Evolutionary conservation across 2,329 filamentous ascomycete species (phyloP).

Genomic region (Hymenoscyphus albidus): DNA sequence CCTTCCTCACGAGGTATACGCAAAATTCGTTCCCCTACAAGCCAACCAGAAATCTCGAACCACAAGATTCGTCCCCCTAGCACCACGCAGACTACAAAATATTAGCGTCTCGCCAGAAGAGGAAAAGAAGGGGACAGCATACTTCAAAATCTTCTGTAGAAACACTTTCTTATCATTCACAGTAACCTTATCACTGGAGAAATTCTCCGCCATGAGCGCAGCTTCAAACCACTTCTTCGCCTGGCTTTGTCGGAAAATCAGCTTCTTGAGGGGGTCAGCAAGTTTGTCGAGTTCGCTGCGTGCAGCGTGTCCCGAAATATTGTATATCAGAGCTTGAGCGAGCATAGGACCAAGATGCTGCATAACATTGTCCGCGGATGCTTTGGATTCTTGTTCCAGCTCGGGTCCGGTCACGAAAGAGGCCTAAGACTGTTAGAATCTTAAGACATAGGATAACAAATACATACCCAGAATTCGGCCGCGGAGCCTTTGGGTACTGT

Average conservation of each 20-base stretch:
- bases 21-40: slow-evolving; percentile 57
- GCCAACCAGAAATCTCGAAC: slow-evolving; percentile 71
- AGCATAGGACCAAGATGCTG: slow-evolving; percentile 58
- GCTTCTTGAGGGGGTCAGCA: slow-evolving; percentile 66
- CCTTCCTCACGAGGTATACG: slow-evolving; percentile 50
- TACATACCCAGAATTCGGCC: slow-evolving; percentile 67
- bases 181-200: slow-evolving; percentile 55
- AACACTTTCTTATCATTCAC: slow-evolving; percentile 59
- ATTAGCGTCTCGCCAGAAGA: neutral
- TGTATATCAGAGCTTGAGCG: slow-evolving; percentile 56
- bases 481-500: slow-evolving; percentile 72
- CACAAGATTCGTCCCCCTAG: slow-evolving; percentile 60
- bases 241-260: slow-evolving; percentile 53
- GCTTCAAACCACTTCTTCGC: slow-evolving; percentile 60
- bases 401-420: slow-evolving; percentile 49
- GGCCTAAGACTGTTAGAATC: slow-evolving; percentile 38
- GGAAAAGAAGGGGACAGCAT: slow-evolving; percentile 28
- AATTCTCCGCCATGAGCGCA: slow-evolving; percentile 48
- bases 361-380: slow-evolving; percentile 48
- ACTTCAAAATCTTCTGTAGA: slow-evolving; percentile 63
- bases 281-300: slow-evolving; percentile 70
- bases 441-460: neutral
- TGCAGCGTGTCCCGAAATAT: slow-evolving; percentile 64
- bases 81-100: slow-evolving; percentile 54
- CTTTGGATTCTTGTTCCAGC: slow-evolving; percentile 34